phyloP scores from a whole-genome alignment of 169 alveolate genomes.

The Perkinsus olseni region DNA sequence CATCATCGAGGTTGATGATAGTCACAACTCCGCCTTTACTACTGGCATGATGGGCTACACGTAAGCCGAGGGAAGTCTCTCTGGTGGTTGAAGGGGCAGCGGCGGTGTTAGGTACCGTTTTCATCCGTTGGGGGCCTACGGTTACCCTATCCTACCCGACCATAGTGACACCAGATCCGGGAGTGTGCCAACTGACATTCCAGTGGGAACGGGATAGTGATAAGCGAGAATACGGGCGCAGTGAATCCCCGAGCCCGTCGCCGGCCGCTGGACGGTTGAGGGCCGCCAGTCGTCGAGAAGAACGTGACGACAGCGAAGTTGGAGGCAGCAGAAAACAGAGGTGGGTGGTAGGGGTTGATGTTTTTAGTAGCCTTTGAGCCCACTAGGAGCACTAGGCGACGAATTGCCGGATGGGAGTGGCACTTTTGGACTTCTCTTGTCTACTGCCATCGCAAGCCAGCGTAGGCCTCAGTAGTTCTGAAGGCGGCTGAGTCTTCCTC shows the following conservation, averaged over 20 bases:
- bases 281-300: not conserved
- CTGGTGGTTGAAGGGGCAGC: too few relatives aligned
- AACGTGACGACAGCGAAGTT: not conserved
- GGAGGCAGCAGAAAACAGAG: not conserved
- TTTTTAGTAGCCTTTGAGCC: too few relatives aligned
- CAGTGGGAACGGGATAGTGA: not conserved
- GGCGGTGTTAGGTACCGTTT: not conserved
- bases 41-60: not conserved
- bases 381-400: too few relatives aligned
- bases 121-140: not conserved
- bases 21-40: not conserved
- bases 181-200: not conserved
- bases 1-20: not conserved
- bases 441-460: too few relatives aligned
- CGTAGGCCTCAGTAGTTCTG: too few relatives aligned
- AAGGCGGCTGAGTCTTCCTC: too few relatives aligned
- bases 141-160: not conserved
- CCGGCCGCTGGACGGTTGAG: not conserved
- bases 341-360: not conserved
- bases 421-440: too few relatives aligned
- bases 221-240: not conserved
- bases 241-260: not conserved
- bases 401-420: too few relatives aligned
- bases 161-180: not conserved
- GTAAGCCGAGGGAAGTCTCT: not conserved